Evolutionary conservation across 2,329 filamentous ascomycete species (phyloP).

Genomic region (Trichophaea hybrida): DNA sequence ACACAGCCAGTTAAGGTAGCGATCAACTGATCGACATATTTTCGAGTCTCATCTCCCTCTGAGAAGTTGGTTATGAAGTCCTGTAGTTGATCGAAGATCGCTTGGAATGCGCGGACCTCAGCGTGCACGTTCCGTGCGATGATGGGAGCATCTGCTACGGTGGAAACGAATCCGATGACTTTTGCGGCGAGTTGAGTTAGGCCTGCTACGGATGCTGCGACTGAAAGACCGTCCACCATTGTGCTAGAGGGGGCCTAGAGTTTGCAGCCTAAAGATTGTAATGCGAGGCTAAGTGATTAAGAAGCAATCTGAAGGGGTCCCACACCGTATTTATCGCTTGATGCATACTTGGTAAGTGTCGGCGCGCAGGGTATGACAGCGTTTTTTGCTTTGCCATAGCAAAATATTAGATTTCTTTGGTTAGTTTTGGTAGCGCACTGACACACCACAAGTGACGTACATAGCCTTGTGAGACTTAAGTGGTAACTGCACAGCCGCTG

Average conservation of each 20-base stretch:
- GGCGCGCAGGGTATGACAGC: no score
- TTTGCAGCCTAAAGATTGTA: no score
- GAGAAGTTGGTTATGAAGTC: slow-evolving; percentile 6
- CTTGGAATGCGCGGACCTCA: background rate
- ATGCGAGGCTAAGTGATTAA: no score
- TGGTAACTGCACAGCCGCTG: no score
- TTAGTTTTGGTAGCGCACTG: no score
- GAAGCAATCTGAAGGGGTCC: no score
- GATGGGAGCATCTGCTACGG: background rate
- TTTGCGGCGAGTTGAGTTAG: background rate
- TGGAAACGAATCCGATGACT: background rate
- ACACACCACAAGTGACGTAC: no score
- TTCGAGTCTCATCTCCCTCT: background rate
- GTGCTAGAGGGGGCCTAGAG: background rate
- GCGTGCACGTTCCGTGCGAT: background rate
- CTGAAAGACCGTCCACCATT: background rate
- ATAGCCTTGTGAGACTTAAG: no score
- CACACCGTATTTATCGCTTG: no score
- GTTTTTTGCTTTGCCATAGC: no score
- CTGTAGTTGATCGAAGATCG: slow-evolving; percentile 1
- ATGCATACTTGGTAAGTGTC: no score
- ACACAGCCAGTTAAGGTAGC: slow-evolving; percentile 1
- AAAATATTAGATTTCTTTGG: no score
- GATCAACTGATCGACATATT: background rate
- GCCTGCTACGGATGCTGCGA: slow-evolving; percentile 4